Base-by-base conservation (phyloP, 306 rosid species). In the Malus asiatica region DNA sequence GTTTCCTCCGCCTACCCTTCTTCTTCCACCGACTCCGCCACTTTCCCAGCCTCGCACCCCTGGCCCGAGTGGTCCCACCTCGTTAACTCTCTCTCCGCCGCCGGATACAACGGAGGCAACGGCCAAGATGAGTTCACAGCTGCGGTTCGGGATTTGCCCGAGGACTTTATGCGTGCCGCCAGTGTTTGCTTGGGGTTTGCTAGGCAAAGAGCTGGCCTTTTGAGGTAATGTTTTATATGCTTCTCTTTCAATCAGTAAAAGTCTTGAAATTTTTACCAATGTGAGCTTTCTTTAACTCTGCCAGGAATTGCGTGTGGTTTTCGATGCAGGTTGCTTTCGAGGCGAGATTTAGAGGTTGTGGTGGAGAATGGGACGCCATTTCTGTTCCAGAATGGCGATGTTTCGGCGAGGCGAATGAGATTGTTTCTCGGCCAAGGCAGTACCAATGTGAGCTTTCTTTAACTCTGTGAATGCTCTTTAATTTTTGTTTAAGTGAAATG, bases 31-130 rank as follows among this genome's bases (percentile, higher is more conserved):
- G 68, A 46, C 64, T 52, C 78, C n/a, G 29, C 61, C 38, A 52
- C 66, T 61, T 55, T 77, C 18, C 65, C 25, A 20, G 19, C 52
- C 63, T 57, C 75, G 3, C 82, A 78, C 51, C 86, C 84, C 2
- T 91, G 89, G 88, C 89, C 88, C 18, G 97, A 94, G 70, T 89
- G 88, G 89, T 80, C 91, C 48, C 48, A 70, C 55, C 84, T 95
- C 52, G 74, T 90, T 64, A 29, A 79, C 27, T 83, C 83, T 33
- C 83, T 95, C 85, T 80, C 84, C 33, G 73, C 90, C 75, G 68
- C 84, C 76, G 91, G 88, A 4, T 87, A 85, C 73, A 23, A 19
- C 16, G 7, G 78, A 23, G 15, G 20, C 77, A 32, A 73, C 55
- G 60, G 27, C 44, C 86, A 33, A 16, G 82, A 62, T 68, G 87